phyloP scores from a whole-genome alignment of 345 rosid species.

The Mercurialis annua region DNA sequence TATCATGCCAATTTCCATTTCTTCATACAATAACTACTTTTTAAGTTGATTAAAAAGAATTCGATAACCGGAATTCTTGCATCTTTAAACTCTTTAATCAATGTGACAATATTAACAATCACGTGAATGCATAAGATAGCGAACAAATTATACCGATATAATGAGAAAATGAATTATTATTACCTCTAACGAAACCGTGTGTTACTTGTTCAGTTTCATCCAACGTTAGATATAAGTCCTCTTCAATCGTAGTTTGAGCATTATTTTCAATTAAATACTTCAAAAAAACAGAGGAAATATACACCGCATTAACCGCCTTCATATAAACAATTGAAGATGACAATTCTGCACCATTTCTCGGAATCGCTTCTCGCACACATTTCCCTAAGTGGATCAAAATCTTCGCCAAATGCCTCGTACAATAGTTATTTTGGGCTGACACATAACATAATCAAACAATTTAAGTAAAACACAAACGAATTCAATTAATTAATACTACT shows the following conservation, averaged over 20 bases:
- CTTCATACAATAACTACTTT: too few species aligned
- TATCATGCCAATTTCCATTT: too few species aligned
- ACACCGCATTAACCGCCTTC: constrained; percentile 75
- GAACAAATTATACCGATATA: too few species aligned
- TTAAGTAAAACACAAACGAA: too few species aligned
- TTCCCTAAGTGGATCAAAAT: constrained; percentile 73
- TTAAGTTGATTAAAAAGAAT: too few species aligned
- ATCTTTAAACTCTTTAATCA: too few species aligned
- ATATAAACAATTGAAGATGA: constrained; percentile 33
- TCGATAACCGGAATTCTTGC: too few species aligned
- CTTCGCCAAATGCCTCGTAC: constrained; percentile 85
- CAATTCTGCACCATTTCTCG: constrained; percentile 42
- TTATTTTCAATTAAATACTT: constrained; percentile 77
- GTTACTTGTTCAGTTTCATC: constrained; percentile 65
- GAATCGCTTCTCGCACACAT: constrained; percentile 77
- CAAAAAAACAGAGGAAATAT: constrained; percentile 74
- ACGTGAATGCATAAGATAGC: too few species aligned
- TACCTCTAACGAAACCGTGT: constrained; percentile 54
- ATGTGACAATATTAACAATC: too few species aligned
- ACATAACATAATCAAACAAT: neutral
- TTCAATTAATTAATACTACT: neutral
- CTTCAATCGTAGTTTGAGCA: constrained; percentile 43
- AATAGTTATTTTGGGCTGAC: constrained; percentile 71
- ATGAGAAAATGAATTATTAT: neutral
- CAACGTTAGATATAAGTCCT: constrained; percentile 60